Evolutionary conservation across 805 yeast genomes (phyloP).

Genomic region (Lachancea nothofagi): DNA sequence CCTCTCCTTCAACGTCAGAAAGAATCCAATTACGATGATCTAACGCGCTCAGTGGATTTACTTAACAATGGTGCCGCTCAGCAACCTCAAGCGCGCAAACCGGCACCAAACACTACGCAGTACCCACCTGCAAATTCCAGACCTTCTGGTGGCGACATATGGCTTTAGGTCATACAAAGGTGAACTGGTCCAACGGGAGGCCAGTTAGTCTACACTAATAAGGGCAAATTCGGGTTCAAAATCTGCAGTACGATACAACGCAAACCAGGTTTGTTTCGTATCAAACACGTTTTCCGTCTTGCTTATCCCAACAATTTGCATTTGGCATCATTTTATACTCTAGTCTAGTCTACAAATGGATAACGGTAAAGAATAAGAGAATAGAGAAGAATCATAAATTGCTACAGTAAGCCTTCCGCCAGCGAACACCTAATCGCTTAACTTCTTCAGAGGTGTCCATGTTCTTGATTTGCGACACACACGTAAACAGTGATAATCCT

Average conservation of each 20-base stretch:
- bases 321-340: slow-evolving; percentile 10
- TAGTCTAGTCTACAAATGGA: slow-evolving; percentile 6
- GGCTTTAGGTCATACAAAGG: slow-evolving; percentile 23
- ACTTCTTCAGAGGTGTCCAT: no score
- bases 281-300: background rate
- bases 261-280: background rate
- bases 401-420: no score
- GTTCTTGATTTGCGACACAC: no score
- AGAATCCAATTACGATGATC: slow-evolving; percentile 14
- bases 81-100: slow-evolving; percentile 10
- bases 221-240: no score
- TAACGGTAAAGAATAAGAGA: slow-evolving; percentile 7
- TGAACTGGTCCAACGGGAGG: no score
- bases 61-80: slow-evolving; percentile 11
- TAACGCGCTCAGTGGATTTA: slow-evolving; percentile 12
- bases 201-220: no score
- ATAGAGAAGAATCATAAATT: no score
- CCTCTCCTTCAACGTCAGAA: slow-evolving; percentile 19
- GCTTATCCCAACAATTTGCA: slow-evolving; percentile 3
- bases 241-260: no score
- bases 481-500: background rate
- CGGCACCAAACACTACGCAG: slow-evolving; percentile 7
- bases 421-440: no score
- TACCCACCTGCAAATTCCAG: slow-evolving; percentile 11
- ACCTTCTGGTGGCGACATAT: slow-evolving; percentile 25